These are phyloP conservation scores for Neurospora sp. DNA, from an alignment of 495 filamentous ascomycete genomes.

Conservation along the genomic window DNA sequence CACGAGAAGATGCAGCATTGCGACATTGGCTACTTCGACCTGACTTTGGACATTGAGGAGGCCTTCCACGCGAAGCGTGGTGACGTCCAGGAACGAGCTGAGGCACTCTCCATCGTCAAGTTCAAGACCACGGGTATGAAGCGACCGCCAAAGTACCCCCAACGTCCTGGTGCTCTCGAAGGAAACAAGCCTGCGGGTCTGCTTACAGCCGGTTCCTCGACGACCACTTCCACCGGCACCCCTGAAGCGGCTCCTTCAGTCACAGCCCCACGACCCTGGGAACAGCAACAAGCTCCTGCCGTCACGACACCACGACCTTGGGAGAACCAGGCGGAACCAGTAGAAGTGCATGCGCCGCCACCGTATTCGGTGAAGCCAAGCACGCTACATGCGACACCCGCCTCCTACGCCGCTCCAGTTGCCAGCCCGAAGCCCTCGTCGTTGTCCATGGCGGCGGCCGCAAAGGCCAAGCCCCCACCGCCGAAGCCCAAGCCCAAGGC, in stretches of 20 bases:
- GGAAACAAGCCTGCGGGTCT: slow-evolving; percentile 28
- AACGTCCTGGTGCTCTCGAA: slow-evolving; percentile 27
- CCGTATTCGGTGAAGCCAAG: slow-evolving; percentile 42
- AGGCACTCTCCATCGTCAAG: slow-evolving; percentile 71
- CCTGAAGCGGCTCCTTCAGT: slow-evolving; percentile 5
- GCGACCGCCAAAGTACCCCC: slow-evolving; percentile 40
- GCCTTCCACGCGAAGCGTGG: slow-evolving; percentile 84
- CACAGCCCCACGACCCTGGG: not conserved
- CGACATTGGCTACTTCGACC: slow-evolving; percentile 95
- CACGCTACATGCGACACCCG: slow-evolving; percentile 23
- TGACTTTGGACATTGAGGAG: slow-evolving; percentile 79
- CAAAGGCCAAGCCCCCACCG: slow-evolving; percentile 77
- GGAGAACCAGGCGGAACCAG: slow-evolving; percentile 15
- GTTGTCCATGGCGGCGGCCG: slow-evolving; percentile 59
- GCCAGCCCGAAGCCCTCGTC: slow-evolving; percentile 18
- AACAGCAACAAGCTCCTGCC: slow-evolving; percentile 1
- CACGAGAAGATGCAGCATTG: slow-evolving; percentile 96
- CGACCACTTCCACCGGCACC: slow-evolving; percentile 8
- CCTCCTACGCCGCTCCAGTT: slow-evolving; percentile 45
- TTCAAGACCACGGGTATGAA: slow-evolving; percentile 75
- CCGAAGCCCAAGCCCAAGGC: slow-evolving; percentile 79
- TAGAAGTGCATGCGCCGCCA: slow-evolving; percentile 33
- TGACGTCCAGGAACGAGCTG: slow-evolving; percentile 69
- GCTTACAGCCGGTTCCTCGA: slow-evolving; percentile 30
- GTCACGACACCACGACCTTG: slow-evolving; percentile 9